These are phyloP conservation scores for Termitomyces sp. DNA, from an alignment of 768 basidiomycete species.

Conservation along the genomic window DNA sequence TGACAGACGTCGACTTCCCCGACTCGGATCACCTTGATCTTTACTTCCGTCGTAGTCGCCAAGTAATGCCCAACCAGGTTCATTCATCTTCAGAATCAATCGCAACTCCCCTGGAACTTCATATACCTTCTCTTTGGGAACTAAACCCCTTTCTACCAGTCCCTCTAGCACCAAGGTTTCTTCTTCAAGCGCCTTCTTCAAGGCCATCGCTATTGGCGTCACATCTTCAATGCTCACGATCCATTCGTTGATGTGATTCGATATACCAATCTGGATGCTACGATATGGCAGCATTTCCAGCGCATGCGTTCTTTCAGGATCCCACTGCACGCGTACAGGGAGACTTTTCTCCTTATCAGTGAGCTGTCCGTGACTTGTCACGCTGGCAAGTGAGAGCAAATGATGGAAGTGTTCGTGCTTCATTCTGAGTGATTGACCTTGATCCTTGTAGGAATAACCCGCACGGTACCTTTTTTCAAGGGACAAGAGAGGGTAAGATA, in stretches of 20 bases:
- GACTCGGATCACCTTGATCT: not conserved
- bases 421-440: conserved; percentile 11
- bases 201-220: conserved; percentile 5
- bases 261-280: conserved; percentile 14
- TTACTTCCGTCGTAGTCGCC: not conserved
- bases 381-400: conserved; percentile 6
- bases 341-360: conserved; percentile 7
- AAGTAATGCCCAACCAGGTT: not conserved
- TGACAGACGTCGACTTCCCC: not conserved
- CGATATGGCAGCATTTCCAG: conserved; percentile 8
- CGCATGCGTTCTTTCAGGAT: conserved; percentile 9
- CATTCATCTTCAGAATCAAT: conserved; percentile 7
- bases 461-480: conserved; percentile 8
- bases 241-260: conserved; percentile 8
- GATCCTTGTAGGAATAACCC: conserved; percentile 8
- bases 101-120: conserved; percentile 1
- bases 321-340: conserved; percentile 13
- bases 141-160: conserved; percentile 1
- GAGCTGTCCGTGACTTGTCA: conserved; percentile 5
- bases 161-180: not conserved
- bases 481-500: not conserved
- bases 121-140: conserved; percentile 9
- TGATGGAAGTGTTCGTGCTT: conserved; percentile 11
- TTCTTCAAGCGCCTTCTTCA: conserved; percentile 3
- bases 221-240: conserved; percentile 14